Evolutionary conservation across 768 basidiomycete species (phyloP).

Genomic region (Termitomyces sp.): DNA sequence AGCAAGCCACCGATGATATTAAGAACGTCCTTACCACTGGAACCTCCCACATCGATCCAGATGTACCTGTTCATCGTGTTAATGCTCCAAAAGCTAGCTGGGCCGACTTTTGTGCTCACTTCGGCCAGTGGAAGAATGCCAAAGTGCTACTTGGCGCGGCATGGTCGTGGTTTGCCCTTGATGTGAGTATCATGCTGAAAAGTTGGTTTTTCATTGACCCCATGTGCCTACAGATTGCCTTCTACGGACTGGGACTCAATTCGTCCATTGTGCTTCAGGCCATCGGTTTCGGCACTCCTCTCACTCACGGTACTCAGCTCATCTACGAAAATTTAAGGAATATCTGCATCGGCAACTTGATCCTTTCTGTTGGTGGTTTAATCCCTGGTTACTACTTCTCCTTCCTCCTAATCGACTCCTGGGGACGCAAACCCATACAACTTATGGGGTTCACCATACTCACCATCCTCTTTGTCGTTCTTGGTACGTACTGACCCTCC

Average conservation of each 20-base stretch:
- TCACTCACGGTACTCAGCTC: slow-evolving; percentile 22
- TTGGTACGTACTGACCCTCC: slow-evolving; percentile 42
- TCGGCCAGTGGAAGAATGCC: slow-evolving; percentile 67
- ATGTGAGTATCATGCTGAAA: slow-evolving; percentile 37
- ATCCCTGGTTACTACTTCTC: slow-evolving; percentile 76
- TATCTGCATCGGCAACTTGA: slow-evolving; percentile 67
- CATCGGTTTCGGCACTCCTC: slow-evolving; percentile 63
- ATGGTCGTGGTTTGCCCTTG: slow-evolving; percentile 88
- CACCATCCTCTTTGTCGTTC: slow-evolving; percentile 57
- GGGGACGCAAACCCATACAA: slow-evolving; percentile 83
- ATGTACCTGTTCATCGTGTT: slow-evolving; percentile 52
- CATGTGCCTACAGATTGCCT: slow-evolving; percentile 53
- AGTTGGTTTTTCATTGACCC: background rate
- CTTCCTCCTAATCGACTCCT: slow-evolving; percentile 62
- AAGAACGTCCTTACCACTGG: slow-evolving; percentile 55
- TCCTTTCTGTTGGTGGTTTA: slow-evolving; percentile 71
- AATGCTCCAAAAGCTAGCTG: slow-evolving; percentile 64
- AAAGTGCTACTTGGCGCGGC: slow-evolving; percentile 75
- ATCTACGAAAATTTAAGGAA: slow-evolving; percentile 60
- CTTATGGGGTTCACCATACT: slow-evolving; percentile 70
- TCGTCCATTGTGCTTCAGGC: slow-evolving; percentile 67
- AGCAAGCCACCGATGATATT: slow-evolving; percentile 70
- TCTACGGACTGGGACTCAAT: slow-evolving; percentile 87
- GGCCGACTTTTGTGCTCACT: slow-evolving; percentile 64
- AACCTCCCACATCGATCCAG: slow-evolving; percentile 42